phyloP scores from a whole-genome alignment of 202 grass and related monocot genomes.

The Saccharum hybrid region DNA sequence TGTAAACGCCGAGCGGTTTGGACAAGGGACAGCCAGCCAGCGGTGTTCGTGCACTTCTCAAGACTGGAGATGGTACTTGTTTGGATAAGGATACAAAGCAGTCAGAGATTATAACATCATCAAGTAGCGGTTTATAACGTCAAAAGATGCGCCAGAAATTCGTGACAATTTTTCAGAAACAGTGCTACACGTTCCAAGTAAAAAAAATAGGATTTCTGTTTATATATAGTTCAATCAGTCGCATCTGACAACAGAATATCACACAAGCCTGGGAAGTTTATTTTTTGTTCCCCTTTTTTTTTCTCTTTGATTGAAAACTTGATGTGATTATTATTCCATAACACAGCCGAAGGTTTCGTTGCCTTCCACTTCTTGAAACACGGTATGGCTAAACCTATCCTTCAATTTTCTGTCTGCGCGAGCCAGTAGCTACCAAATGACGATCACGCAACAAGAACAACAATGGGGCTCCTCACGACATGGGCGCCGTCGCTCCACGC shows the following conservation, averaged over 20 bases:
- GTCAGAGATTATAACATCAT: neutral
- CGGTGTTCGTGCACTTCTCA: neutral
- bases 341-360: neutral
- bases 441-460: conserved; percentile 53
- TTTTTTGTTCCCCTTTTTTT: neutral
- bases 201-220: too few relatives aligned
- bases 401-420: neutral
- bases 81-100: conserved; percentile 25
- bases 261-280: neutral
- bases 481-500: conserved; percentile 75
- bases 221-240: neutral
- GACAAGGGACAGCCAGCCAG: neutral
- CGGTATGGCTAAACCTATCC: neutral
- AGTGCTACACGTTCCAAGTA: too few relatives aligned
- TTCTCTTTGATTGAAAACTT: neutral
- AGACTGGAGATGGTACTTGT: too few relatives aligned
- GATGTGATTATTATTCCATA: neutral
- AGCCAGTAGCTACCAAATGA: neutral
- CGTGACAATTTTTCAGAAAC: neutral
- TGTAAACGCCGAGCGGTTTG: conserved; percentile 30
- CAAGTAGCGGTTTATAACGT: neutral
- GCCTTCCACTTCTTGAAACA: neutral
- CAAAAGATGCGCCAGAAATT: neutral
- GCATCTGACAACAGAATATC: neutral
- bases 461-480: conserved; percentile 73